Percentiles rank a stretch among this genome's conserved stretches.
Conservation (phyloP, 148 eudicot species). For the Chenopodium album region DNA sequence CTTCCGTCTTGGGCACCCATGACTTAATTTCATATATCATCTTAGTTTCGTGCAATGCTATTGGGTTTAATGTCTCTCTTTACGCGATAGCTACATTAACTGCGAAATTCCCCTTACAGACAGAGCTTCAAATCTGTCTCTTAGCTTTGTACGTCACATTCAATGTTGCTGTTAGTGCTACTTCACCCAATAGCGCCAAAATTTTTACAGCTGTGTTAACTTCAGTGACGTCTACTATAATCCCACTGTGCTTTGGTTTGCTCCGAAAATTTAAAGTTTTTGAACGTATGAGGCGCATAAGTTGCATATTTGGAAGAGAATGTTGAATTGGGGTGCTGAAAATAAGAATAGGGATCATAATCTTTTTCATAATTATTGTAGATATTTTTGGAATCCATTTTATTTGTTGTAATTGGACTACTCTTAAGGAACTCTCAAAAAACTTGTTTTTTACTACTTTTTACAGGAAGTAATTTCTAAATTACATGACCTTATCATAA, state of each 20-base stretch:
- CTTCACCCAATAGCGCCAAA: slow-evolving; percentile 21
- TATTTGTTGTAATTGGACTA: not conserved
- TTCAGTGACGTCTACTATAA: slow-evolving; percentile 23
- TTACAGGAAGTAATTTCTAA: not conserved
- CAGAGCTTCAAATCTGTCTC: slow-evolving; percentile 40
- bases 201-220: slow-evolving; percentile 16
- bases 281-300: not conserved
- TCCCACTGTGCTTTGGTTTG: slow-evolving; percentile 12
- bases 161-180: slow-evolving; percentile 24
- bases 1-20: slow-evolving; percentile 43
- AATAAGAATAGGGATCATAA: not conserved
- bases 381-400: not conserved
- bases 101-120: slow-evolving; percentile 42
- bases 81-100: slow-evolving; percentile 44
- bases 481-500: not conserved
- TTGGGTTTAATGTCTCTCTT: slow-evolving; percentile 46
- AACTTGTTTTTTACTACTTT: not conserved
- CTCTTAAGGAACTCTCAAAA: not conserved
- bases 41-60: slow-evolving; percentile 40
- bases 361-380: not conserved
- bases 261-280: slow-evolving; percentile 18
- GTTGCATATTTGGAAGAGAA: not conserved
- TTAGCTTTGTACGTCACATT: slow-evolving; percentile 38
- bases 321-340: not conserved
- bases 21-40: slow-evolving; percentile 16